Evolutionary conservation across 2,329 filamentous ascomycete genomes (phyloP).

Genomic region (Phymatotrichopsis omnivora): DNA sequence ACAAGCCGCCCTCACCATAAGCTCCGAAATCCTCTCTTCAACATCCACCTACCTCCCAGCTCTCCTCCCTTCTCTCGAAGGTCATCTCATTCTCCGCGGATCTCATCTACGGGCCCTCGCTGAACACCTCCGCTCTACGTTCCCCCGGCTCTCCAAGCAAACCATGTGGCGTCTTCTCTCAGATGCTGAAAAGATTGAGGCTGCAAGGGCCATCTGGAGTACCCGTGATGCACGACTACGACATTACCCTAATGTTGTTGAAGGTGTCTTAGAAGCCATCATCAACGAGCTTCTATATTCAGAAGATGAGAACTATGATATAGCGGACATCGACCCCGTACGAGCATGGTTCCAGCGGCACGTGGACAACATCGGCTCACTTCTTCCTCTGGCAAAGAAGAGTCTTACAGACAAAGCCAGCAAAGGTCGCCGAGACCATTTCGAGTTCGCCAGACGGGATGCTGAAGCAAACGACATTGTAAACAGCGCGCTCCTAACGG

Average conservation of each 20-base stretch:
- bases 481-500: slow-evolving; percentile 51
- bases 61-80: slow-evolving; percentile 64
- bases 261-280: slow-evolving; percentile 27
- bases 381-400: slow-evolving; percentile 21
- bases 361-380: slow-evolving; percentile 15
- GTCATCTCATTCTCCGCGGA: slow-evolving; percentile 64
- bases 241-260: slow-evolving; percentile 23
- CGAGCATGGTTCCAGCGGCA: slow-evolving; percentile 26
- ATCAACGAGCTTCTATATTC: slow-evolving; percentile 18
- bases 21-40: slow-evolving; percentile 70
- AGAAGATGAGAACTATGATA: slow-evolving; percentile 34
- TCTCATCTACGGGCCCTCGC: slow-evolving; percentile 67
- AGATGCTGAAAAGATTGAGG: slow-evolving; percentile 81
- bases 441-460: slow-evolving; percentile 20
- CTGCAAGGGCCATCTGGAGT: slow-evolving; percentile 69
- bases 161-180: slow-evolving; percentile 74
- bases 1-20: slow-evolving; percentile 65
- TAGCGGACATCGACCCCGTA: slow-evolving; percentile 34
- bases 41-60: slow-evolving; percentile 63
- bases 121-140: slow-evolving; percentile 55
- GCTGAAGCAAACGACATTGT: slow-evolving; percentile 67
- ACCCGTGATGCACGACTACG: slow-evolving; percentile 43
- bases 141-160: slow-evolving; percentile 53
- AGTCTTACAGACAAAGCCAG: slow-evolving; percentile 12
- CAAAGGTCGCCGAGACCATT: slow-evolving; percentile 15